Percentiles rank a stretch among this genome's conserved stretches.
Evolutionary conservation across 768 basidiomycete genomes (phyloP).

Genomic region (Chalciporus piperatus): DNA sequence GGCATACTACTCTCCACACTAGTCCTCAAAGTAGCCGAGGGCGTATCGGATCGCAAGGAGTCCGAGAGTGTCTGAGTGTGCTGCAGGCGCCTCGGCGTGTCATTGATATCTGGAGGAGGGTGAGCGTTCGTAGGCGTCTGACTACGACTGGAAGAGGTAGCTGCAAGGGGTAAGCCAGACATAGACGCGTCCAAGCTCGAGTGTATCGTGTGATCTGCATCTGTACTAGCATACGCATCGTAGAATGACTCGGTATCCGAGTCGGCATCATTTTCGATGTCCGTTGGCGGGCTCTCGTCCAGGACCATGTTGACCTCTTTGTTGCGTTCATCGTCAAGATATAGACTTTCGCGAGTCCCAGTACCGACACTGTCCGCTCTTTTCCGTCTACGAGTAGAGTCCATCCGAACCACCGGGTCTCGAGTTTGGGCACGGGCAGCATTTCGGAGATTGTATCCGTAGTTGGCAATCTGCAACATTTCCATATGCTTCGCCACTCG

Average conservation of each 20-base stretch:
- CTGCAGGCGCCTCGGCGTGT: conserved; percentile 42
- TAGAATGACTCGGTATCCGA: conserved; percentile 42
- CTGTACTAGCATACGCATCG: conserved; percentile 26
- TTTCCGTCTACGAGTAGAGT: conserved; percentile 40
- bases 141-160: conserved; percentile 34
- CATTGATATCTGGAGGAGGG: conserved; percentile 34
- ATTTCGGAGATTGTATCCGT: conserved; percentile 59
- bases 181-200: conserved; percentile 17
- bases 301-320: conserved; percentile 53
- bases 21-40: conserved; percentile 36
- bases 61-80: conserved; percentile 43
- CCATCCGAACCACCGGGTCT: conserved; percentile 22
- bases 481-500: conserved; percentile 71
- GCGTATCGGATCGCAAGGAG: conserved; percentile 42
- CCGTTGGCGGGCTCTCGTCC: conserved; percentile 75
- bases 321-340: conserved; percentile 59
- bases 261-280: conserved; percentile 58
- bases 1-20: conserved; percentile 42
- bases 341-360: conserved; percentile 59
- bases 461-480: conserved; percentile 87
- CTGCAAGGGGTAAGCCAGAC: conserved; percentile 16
- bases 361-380: conserved; percentile 66
- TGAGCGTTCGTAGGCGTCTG: conserved; percentile 41
- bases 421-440: conserved; percentile 24
- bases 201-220: conserved; percentile 18